phyloP scores from a whole-genome alignment of 2,329 filamentous ascomycete genomes.

The Rhynchosporium graminicola region DNA sequence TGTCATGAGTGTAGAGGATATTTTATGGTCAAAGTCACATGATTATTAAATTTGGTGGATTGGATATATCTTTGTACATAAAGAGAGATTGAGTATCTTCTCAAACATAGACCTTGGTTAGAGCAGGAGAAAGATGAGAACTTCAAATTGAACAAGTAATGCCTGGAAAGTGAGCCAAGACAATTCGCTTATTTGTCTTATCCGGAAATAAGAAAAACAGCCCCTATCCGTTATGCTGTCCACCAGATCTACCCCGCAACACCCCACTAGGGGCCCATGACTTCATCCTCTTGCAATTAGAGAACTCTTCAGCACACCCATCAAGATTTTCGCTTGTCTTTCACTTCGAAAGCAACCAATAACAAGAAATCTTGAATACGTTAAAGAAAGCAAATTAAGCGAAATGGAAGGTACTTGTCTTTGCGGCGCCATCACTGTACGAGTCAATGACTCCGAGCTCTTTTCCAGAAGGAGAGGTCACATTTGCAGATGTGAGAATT shows the following conservation, averaged over 20 bases:
- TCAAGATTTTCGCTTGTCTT: neutral
- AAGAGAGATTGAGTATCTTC: neutral
- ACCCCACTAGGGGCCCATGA: neutral
- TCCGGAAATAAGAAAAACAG: neutral
- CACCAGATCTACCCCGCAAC: constrained; percentile 10
- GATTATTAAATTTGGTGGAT: neutral
- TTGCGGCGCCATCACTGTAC: constrained; percentile 50
- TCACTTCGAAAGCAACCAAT: neutral
- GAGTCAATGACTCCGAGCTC: constrained; percentile 49
- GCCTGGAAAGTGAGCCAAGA: neutral
- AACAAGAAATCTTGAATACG: too few species aligned
- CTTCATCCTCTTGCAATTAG: neutral
- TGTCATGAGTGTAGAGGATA: neutral
- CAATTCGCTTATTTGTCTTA: neutral
- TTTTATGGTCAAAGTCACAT: neutral
- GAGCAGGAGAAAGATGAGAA: too few species aligned
- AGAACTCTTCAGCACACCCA: neutral
- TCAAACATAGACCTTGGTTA: neutral
- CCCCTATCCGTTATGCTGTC: neutral
- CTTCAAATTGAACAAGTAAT: neutral
- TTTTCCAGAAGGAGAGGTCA: constrained; percentile 48
- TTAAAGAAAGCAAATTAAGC: neutral
- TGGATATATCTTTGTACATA: neutral
- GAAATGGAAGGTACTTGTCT: constrained; percentile 45
- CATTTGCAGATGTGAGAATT: constrained; percentile 54